These are phyloP conservation scores for Histomonas meleagridis DNA, from an alignment of 208 protist species.

Conservation along the genomic window DNA sequence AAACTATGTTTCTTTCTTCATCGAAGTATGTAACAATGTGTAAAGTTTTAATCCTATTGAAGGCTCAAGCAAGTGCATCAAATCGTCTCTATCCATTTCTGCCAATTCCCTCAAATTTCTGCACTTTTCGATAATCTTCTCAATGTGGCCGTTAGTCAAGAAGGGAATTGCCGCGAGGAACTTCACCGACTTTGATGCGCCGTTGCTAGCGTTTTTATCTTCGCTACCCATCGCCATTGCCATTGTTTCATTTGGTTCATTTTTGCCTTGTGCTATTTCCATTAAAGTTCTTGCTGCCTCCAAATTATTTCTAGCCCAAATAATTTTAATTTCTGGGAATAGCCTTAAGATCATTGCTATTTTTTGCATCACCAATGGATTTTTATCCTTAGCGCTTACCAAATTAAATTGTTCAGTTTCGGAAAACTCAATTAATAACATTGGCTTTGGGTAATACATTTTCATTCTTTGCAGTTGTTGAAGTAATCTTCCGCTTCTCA, in stretches of 20 bases:
- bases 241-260: neutral
- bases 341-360: neutral
- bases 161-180: neutral
- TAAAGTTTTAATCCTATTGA: conserved; percentile 10
- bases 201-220: neutral
- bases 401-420: neutral
- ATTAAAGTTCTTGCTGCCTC: neutral
- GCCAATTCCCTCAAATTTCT: neutral
- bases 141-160: neutral
- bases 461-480: conserved; percentile 30
- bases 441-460: neutral
- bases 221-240: neutral
- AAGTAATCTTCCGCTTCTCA: neutral
- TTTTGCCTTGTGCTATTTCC: neutral
- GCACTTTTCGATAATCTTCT: neutral
- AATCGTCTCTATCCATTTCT: neutral
- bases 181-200: neutral
- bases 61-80: neutral
- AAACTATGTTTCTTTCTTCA: too few relatives aligned
- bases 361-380: neutral
- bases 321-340: neutral
- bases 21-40: neutral
- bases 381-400: neutral
- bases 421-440: neutral
- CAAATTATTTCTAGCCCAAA: neutral